Evolutionary conservation across 345 rosid genomes (phyloP).

Genomic region (Psidium friedrichsthalianum): DNA sequence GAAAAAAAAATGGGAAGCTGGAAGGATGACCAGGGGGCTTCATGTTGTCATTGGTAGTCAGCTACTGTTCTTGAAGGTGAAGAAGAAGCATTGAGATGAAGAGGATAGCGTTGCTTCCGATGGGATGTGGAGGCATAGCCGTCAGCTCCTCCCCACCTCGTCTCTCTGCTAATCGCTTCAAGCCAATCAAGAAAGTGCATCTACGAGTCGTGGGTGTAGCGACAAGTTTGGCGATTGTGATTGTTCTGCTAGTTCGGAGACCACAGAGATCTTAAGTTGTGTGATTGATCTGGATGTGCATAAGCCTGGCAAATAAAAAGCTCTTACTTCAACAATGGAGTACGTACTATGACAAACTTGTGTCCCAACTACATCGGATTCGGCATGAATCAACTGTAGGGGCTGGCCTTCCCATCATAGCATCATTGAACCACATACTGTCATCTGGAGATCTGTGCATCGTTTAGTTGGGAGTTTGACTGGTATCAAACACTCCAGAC

Average conservation of each 20-base stretch:
- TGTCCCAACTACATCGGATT: conserved; percentile 41
- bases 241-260: conserved; percentile 77
- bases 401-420: conserved; percentile 92
- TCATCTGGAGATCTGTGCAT: conserved; percentile 71
- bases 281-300: conserved; percentile 63
- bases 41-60: no score
- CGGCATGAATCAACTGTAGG: conserved; percentile 95
- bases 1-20: no score
- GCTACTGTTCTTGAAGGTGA: no score
- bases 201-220: conserved; percentile 72
- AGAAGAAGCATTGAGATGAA: conserved; percentile 22
- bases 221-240: conserved; percentile 80
- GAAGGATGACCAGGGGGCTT: no score
- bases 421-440: conserved; percentile 65
- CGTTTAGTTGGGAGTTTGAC: conserved; percentile 75
- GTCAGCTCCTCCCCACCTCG: conserved; percentile 71
- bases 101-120: conserved; percentile 50
- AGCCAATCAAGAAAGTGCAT: conserved; percentile 56
- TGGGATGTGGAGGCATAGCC: conserved; percentile 95
- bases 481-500: conserved; percentile 27
- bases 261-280: conserved; percentile 34
- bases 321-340: conserved; percentile 71
- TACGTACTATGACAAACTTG: conserved; percentile 58
- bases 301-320: conserved; percentile 85
- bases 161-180: conserved; percentile 84